Conservation (phyloP, 371 early-diverging fungal genomes). For the Batrachochytrium dendrobatidis region DNA sequence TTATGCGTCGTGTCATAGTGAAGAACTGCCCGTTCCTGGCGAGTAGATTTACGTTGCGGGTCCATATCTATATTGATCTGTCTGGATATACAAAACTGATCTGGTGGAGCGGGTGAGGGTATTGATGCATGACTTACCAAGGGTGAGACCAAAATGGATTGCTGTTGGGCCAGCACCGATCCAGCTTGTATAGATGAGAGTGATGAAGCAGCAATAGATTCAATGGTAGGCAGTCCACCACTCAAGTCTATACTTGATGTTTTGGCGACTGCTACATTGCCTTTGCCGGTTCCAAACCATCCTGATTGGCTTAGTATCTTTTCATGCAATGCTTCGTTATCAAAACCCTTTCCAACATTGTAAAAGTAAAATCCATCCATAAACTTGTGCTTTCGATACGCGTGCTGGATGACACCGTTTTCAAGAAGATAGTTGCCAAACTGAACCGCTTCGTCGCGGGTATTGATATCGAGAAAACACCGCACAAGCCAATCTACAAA, state of each 20-base stretch:
- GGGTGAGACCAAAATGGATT: too few species aligned
- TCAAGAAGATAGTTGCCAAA: constrained; percentile 74
- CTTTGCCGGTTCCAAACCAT: too few species aligned
- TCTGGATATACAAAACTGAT: constrained; percentile 45
- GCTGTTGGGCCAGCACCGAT: too few species aligned
- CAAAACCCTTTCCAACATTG: constrained; percentile 35
- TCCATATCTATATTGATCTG: constrained; percentile 74
- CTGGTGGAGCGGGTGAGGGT: constrained; percentile 3
- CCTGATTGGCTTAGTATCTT: too few species aligned
- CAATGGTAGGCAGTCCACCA: too few species aligned
- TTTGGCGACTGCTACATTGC: too few species aligned
- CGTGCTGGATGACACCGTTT: constrained; percentile 72
- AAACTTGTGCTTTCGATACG: constrained; percentile 61
- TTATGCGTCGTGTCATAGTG: constrained; percentile 90
- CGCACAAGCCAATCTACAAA: constrained; percentile 84
- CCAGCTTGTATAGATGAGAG: too few species aligned
- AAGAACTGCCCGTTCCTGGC: constrained; percentile 76
- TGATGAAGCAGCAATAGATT: too few species aligned
- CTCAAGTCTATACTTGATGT: too few species aligned
- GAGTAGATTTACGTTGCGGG: constrained; percentile 58
- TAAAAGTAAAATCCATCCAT: constrained; percentile 93
- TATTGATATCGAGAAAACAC: constrained; percentile 69
- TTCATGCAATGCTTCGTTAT: neutral
- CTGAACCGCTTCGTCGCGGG: constrained; percentile 73
- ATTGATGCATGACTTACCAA: too few species aligned